Conservation (phyloP, 345 rosid species). For the Aquilaria yunnanensis region DNA sequence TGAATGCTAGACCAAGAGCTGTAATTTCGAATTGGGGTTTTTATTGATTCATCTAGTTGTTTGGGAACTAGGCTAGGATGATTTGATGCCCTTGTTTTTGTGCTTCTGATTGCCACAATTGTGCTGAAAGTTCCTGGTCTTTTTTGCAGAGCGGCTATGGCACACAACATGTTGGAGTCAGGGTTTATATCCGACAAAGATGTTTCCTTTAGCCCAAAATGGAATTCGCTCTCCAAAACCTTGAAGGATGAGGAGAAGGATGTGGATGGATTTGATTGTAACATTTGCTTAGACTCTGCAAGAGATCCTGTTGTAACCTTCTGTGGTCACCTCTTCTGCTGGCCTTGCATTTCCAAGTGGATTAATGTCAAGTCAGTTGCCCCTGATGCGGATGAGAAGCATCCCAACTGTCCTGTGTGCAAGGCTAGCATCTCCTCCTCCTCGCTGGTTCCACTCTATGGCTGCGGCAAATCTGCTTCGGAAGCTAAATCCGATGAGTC, state of each 20-base stretch:
- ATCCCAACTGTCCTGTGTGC: constrained; percentile 77
- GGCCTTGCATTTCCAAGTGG: constrained; percentile 83
- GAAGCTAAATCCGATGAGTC: constrained; percentile 22
- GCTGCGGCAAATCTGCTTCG: constrained; percentile 54
- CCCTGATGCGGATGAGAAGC: constrained; percentile 27
- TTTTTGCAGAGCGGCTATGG: constrained; percentile 32
- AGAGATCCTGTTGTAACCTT: constrained; percentile 75
- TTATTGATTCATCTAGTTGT: too few relatives aligned
- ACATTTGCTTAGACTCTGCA: constrained; percentile 68
- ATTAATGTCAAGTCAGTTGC: constrained; percentile 41
- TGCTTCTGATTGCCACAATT: too few relatives aligned
- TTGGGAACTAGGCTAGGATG: too few relatives aligned
- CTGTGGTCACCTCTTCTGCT: constrained; percentile 85
- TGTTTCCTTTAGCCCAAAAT: constrained; percentile 26
- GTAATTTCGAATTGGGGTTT: too few relatives aligned
- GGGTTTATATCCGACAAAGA: constrained; percentile 31
- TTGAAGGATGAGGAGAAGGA: constrained; percentile 21
- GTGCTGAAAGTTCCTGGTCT: too few relatives aligned
- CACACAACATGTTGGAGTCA: constrained; percentile 30
- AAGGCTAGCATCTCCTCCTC: constrained; percentile 53
- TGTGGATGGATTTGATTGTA: constrained; percentile 58
- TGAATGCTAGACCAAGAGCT: too few relatives aligned
- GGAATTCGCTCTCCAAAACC: constrained; percentile 19
- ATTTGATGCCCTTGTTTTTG: too few relatives aligned
- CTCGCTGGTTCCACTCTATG: constrained; percentile 86